Conservation (phyloP, 163 green algal genomes). For the Chlamydomonas reinhardtii region DNA sequence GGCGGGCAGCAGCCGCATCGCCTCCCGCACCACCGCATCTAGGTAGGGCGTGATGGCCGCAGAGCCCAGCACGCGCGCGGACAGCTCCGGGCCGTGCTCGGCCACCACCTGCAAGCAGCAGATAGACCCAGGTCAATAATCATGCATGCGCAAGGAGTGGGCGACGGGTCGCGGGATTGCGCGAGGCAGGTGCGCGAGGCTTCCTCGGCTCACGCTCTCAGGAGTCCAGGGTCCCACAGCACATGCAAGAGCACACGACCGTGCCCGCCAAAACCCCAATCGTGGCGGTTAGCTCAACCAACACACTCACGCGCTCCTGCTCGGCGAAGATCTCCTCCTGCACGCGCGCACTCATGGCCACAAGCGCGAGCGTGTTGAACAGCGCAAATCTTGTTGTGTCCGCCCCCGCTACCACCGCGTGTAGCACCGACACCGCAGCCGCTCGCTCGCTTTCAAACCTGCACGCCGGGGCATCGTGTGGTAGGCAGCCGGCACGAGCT, state of each 20-base stretch:
- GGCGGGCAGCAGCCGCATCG: conserved; percentile 49
- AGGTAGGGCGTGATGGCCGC: conserved; percentile 60
- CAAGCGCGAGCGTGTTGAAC: conserved; percentile 28
- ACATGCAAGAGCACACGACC: too few relatives aligned
- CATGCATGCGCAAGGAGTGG: too few relatives aligned
- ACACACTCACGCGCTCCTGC: conserved; percentile 48
- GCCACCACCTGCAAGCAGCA: conserved; percentile 12
- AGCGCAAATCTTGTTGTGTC: conserved; percentile 57
- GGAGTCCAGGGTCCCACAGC: too few relatives aligned
- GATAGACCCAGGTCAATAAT: too few relatives aligned
- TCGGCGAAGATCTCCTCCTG: conserved; percentile 45
- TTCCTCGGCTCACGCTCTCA: too few relatives aligned
- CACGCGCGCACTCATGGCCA: conserved; percentile 21
- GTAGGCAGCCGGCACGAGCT: too few relatives aligned
- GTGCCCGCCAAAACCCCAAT: too few relatives aligned
- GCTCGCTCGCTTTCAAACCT: too few relatives aligned
- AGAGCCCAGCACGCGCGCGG: not conserved
- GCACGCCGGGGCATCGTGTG: too few relatives aligned
- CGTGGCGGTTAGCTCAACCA: too few relatives aligned
- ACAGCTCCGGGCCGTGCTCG: conserved; percentile 53
- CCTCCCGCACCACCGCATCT: conserved; percentile 64
- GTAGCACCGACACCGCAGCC: not conserved
- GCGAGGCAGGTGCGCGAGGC: too few relatives aligned
- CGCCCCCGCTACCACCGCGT: conserved; percentile 26
- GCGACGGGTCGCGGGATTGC: too few relatives aligned